phyloP scores from a whole-genome alignment of 2,329 filamentous ascomycete genomes.

The Penicillium glabrum region DNA sequence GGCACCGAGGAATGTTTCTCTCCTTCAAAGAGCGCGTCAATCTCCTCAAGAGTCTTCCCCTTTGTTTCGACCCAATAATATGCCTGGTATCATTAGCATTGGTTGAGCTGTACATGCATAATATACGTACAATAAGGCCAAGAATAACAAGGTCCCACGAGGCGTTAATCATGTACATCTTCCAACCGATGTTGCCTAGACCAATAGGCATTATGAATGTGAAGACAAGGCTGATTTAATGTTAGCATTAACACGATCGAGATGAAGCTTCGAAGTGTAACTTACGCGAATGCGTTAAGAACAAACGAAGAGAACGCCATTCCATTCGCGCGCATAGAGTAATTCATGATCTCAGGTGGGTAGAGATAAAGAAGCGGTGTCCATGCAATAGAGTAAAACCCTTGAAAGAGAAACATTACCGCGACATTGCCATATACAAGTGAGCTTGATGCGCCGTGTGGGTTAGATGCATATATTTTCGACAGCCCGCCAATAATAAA shows the following conservation, averaged over 20 bases:
- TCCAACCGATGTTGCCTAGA: conserved; percentile 46
- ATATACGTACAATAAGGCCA: conserved; percentile 5
- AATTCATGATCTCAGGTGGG: conserved; percentile 52
- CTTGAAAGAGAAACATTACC: conserved; percentile 54
- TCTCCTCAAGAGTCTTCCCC: conserved; percentile 15
- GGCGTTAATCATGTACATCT: conserved; percentile 51
- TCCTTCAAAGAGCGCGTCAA: conserved; percentile 14
- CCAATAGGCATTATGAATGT: conserved; percentile 47
- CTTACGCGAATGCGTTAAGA: conserved; percentile 24
- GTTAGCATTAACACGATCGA: neutral
- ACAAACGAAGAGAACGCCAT: conserved; percentile 39
- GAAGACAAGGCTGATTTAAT: conserved; percentile 32
- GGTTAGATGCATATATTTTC: conserved; percentile 37
- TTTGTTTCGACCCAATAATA: conserved; percentile 20
- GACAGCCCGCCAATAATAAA: conserved; percentile 55
- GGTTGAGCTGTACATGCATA: fast-evolving
- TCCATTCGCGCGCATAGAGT: conserved; percentile 51
- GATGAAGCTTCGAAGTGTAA: neutral
- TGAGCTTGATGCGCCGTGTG: conserved; percentile 16
- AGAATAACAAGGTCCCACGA: conserved; percentile 45
- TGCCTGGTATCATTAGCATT: neutral
- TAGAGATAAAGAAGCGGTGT: conserved; percentile 52
- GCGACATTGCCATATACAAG: conserved; percentile 48
- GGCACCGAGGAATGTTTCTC: conserved; percentile 13
- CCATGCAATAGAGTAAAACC: conserved; percentile 53